phyloP scores from a whole-genome alignment of 768 basidiomycete genomes.

The Pisolithus tinctorius region DNA sequence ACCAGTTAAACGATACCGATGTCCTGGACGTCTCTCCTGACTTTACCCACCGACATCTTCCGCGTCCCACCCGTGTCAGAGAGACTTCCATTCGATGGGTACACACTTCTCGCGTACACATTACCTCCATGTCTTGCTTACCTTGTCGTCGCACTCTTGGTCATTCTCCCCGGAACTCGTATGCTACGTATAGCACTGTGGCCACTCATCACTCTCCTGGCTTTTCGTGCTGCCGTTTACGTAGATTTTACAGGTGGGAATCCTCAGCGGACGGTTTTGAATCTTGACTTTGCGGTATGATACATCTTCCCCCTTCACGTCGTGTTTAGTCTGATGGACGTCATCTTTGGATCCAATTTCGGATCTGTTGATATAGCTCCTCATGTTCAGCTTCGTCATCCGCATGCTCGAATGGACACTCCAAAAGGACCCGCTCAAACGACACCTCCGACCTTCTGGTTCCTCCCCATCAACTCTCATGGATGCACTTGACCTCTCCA shows the following conservation, averaged over 20 bases:
- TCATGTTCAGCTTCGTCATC: slow-evolving; percentile 4
- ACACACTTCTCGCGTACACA: slow-evolving; percentile 30
- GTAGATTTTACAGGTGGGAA: slow-evolving; percentile 5
- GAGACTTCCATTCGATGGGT: slow-evolving; percentile 21
- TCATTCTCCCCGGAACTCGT: slow-evolving; percentile 40
- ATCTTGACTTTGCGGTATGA: slow-evolving; percentile 10
- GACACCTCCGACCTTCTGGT: slow-evolving; percentile 6
- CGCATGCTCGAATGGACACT: slow-evolving; percentile 16
- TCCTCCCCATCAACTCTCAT: slow-evolving; percentile 16
- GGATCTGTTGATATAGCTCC: slow-evolving; percentile 5
- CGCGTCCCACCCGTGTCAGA: background rate
- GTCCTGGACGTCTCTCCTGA: too few species aligned
- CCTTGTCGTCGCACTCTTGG: slow-evolving; percentile 45
- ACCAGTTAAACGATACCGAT: too few species aligned
- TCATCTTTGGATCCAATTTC: too few species aligned
- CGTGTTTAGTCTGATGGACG: background rate
- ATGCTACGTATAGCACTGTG: slow-evolving; percentile 39
- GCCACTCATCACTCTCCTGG: slow-evolving; percentile 36
- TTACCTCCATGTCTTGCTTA: slow-evolving; percentile 39
- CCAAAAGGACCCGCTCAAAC: slow-evolving; percentile 7
- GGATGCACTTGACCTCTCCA: slow-evolving; percentile 45
- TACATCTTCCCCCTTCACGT: too few species aligned
- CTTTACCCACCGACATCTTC: background rate
- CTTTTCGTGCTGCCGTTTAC: slow-evolving; percentile 31
- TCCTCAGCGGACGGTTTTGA: background rate